Conservation (phyloP, 1,139 yeast genomes). For the Zhuliangozyma parablackwelliae region DNA sequence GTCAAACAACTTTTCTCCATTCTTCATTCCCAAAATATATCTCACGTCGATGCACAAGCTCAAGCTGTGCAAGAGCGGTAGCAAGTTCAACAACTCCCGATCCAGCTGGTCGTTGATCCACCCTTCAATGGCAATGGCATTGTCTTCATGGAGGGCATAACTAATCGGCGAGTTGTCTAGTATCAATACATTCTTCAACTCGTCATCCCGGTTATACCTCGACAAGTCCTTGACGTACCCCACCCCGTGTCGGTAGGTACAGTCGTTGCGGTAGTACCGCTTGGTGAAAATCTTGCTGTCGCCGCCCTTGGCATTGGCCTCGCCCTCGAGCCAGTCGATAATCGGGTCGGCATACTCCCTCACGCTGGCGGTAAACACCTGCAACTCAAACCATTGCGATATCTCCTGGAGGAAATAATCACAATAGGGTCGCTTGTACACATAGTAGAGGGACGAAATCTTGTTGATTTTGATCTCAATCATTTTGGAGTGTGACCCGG, state of each 20-base stretch:
- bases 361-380: constrained; percentile 90
- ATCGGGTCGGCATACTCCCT: constrained; percentile 97
- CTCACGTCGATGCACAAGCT: constrained; percentile 87
- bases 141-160: constrained; percentile 76
- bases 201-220: constrained; percentile 44
- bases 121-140: constrained; percentile 91
- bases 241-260: constrained; percentile 70
- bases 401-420: constrained; percentile 78
- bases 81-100: constrained; percentile 67
- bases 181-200: constrained; percentile 69
- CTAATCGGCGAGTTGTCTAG: constrained; percentile 91
- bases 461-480: constrained; percentile 76
- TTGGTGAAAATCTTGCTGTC: constrained; percentile 36
- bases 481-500: constrained; percentile 62
- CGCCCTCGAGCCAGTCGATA: constrained; percentile 71
- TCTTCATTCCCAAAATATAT: constrained; percentile 65
- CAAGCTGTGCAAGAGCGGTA: constrained; percentile 78
- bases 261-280: constrained; percentile 75
- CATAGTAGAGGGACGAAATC: constrained; percentile 77
- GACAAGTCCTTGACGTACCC: constrained; percentile 87
- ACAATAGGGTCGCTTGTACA: constrained; percentile 88
- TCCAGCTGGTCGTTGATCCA: constrained; percentile 97
- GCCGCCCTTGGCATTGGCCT: constrained; percentile 18
- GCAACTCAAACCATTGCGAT: constrained; percentile 81
- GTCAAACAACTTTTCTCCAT: constrained; percentile 71